A percentile compares a stretch with the other conserved stretches of the same genome.
Conservation (phyloP, 2,329 filamentous ascomycete genomes). For the Talaromyces rugulosus region DNA sequence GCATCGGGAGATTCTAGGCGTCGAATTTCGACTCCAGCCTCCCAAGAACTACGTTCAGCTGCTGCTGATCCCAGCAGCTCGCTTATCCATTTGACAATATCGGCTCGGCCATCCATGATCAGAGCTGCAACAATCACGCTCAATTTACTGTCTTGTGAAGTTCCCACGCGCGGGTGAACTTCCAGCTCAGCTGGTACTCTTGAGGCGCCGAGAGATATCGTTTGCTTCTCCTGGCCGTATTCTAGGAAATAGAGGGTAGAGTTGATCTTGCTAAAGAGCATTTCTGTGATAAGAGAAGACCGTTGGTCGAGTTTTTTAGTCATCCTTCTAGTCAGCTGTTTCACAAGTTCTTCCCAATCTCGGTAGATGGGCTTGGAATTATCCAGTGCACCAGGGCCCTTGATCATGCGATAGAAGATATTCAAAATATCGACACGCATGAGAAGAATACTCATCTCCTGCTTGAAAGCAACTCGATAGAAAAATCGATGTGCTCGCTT, state of each 20-base stretch:
- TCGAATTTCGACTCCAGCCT: slow-evolving; percentile 63
- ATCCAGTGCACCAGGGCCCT: slow-evolving; percentile 75
- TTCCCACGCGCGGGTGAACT: slow-evolving; percentile 67
- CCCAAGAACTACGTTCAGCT: slow-evolving; percentile 72
- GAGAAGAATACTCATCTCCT: slow-evolving; percentile 81
- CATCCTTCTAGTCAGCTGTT: slow-evolving; percentile 76
- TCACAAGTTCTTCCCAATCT: slow-evolving; percentile 88
- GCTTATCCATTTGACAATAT: slow-evolving; percentile 79
- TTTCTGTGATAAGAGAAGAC: slow-evolving; percentile 80
- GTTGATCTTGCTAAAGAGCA: slow-evolving; percentile 90
- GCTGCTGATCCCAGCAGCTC: slow-evolving; percentile 63
- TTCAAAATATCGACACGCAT: slow-evolving; percentile 89
- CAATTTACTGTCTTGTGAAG: slow-evolving; percentile 63
- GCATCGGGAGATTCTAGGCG: slow-evolving; percentile 36
- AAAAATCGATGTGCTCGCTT: slow-evolving; percentile 93
- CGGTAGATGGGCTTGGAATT: slow-evolving; percentile 63
- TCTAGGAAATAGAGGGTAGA: slow-evolving; percentile 82
- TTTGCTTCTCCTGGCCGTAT: slow-evolving; percentile 81
- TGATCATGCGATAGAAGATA: slow-evolving; percentile 85
- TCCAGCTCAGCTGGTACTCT: slow-evolving; percentile 76
- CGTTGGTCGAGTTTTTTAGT: slow-evolving; percentile 80
- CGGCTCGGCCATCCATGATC: slow-evolving; percentile 71
- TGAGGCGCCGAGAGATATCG: slow-evolving; percentile 58
- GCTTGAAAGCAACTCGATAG: slow-evolving; percentile 90
- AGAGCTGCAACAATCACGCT: slow-evolving; percentile 75